Evolutionary conservation across 1,284 basidiomycete species (phyloP), one percentile per base, ranked within the genome.

Genomic region (Exobasidium rhododendri): DNA sequence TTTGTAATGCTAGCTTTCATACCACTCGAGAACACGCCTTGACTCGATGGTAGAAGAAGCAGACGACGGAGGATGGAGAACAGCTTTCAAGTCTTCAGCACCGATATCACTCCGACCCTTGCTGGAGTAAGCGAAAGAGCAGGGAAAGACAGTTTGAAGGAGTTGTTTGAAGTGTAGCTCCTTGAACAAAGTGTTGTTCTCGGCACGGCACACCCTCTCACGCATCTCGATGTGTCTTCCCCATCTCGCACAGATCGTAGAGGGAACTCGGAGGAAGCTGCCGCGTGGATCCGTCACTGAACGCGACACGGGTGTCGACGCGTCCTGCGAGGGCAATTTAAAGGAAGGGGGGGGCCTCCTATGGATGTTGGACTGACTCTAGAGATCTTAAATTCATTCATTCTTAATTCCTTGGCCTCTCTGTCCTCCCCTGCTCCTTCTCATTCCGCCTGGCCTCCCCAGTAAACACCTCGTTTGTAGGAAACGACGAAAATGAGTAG

Each of bases 401-500:
- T 47, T 47, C 46, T 47, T 47, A 13, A 7, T 6, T 24, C 47
- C 14, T 26, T 50, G n/a, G 26, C 47, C n/a, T 5, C 47, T 6
- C 2, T 13, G 2, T 4, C 47, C 24, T 17, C n/a, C 24, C 6
- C 46, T 47, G 26, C 26, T 50, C 47, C 5, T 50, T 26, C 47
- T 24, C 26, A 13, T 50, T 50, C 26, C 24, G 22, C 47, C 5
- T 14, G n/a, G n/a, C n/a, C n/a, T n/a, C n/a, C n/a, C n/a, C n/a
- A n/a, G n/a, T n/a, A n/a, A n/a, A n/a, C n/a, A n/a, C n/a, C n/a
- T n/a, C n/a, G n/a, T n/a, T n/a, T n/a, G n/a, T n/a, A n/a, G n/a
- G n/a, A n/a, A n/a, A n/a, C n/a, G n/a, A 2, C 30, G 20, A 55
- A 14, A 44, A 58, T 58, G 57, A 53, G 43, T 29, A 58, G 57